Base-by-base conservation (phyloP, 176 grass and related monocot genomes). In the Pontederia paniculata region DNA sequence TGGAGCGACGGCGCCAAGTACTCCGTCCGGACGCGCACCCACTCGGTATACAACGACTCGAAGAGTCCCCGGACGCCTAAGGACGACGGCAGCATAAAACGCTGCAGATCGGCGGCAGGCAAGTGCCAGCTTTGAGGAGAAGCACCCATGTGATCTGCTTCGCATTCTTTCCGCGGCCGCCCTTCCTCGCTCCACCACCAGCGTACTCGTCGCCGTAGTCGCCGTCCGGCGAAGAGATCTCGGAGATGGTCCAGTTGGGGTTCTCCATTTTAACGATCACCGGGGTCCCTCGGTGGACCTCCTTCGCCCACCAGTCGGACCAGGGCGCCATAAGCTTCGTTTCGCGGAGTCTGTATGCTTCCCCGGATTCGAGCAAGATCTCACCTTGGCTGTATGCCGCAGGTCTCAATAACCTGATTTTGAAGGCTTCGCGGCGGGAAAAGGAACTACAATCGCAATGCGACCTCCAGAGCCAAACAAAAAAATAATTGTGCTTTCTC, bases 191-290 rank as follows among this genome's bases (percentile, higher is more conserved):
- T 42, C 51, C 62, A 9, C 53, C 25, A 67, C 66, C 9, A 55
- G 69, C 10, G 10, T 45, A 62, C 59, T 62, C 59, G 3, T 62
- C 42, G 17, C 45, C 9, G 59, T 45, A 17, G 19, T 62, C 59
- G 37, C 31, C 57, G 25, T 17, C 14, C 9, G 59, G 59, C 18
- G 21, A 28, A 21, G 61, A 63, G 0, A 94, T 72, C 74, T 94
- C 83, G 11, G 84, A 77, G 50, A 94, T 78, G 12, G 76, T 88
- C 83, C 84, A 88, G 69, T 81, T 94, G 9, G 83, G 88, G 37
- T 88, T 94, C 80, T 88, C 83, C 83, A 88, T 94, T 80, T 80
- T 88, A 10, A 88, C 78, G 47, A 94, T 67, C 47, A 94, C 78
- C 10, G 83, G 76, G 48, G 73, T 78, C 0, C 78, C 75, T 46